Percentiles rank a stretch among this genome's conserved stretches.
These are phyloP conservation scores for Fusarium nanum DNA, from an alignment of 2,329 filamentous ascomycete genomes.

Conservation along the genomic window DNA sequence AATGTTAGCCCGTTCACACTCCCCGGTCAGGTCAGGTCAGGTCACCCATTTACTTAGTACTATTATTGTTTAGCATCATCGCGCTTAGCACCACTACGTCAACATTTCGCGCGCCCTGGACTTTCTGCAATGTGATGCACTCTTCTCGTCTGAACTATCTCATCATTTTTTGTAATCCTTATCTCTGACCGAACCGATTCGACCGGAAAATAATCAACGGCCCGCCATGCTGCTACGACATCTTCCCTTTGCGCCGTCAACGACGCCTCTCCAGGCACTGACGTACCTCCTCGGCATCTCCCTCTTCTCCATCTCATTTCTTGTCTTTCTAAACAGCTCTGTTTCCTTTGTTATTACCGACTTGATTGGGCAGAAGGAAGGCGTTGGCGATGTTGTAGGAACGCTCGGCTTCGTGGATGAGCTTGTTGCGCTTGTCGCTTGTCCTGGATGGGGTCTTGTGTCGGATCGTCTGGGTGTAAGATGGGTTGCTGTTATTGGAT, in stretches of 20 bases:
- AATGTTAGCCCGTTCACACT: background rate
- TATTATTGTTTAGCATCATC: constrained; percentile 29
- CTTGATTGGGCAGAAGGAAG: constrained; percentile 77
- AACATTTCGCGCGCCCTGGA: constrained; percentile 21
- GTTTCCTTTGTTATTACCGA: constrained; percentile 88
- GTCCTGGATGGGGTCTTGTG: constrained; percentile 81
- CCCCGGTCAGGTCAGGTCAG: background rate
- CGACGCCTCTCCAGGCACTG: constrained; percentile 70
- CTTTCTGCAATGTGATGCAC: constrained; percentile 38
- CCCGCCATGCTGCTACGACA: constrained; percentile 54
- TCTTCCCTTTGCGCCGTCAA: constrained; percentile 69
- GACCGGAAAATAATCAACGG: background rate
- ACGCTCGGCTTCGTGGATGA: constrained; percentile 89
- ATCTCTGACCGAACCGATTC: background rate
- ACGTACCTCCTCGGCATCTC: constrained; percentile 86
- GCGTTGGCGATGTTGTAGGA: constrained; percentile 83
- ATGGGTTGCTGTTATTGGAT: constrained; percentile 80
- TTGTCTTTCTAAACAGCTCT: constrained; percentile 88
- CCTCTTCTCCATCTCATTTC: constrained; percentile 88
- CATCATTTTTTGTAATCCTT: background rate
- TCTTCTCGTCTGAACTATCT: constrained; percentile 5
- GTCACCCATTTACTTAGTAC: constrained; percentile 1
- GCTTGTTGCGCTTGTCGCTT: constrained; percentile 82
- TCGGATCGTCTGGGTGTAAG: constrained; percentile 83
- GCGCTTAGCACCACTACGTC: constrained; percentile 34